Evolutionary conservation across 2,329 filamentous ascomycete species (phyloP).

Genomic region (Cladosporium sp.): DNA sequence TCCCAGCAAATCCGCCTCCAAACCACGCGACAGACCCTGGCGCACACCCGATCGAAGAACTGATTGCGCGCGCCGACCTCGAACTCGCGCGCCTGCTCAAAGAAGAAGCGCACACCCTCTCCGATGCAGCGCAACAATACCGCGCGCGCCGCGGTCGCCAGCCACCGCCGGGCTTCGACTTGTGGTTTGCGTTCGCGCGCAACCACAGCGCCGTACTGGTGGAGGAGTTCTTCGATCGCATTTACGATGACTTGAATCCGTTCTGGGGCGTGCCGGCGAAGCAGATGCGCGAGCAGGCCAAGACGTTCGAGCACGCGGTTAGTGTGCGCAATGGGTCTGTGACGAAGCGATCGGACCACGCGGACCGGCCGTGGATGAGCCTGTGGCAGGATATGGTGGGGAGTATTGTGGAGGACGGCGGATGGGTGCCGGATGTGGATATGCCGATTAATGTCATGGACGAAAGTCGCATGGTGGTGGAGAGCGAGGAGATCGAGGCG

Average conservation of each 20-base stretch:
- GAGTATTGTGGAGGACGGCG: conserved; percentile 37
- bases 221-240: conserved; percentile 55
- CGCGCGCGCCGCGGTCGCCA: conserved; percentile 49
- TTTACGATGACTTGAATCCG: conserved; percentile 52
- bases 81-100: conserved; percentile 37
- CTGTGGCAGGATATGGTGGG: conserved; percentile 46
- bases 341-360: conserved; percentile 35
- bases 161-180: conserved; percentile 54
- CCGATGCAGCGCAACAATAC: conserved; percentile 46
- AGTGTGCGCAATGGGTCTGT: conserved; percentile 45
- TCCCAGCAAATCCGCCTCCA: conserved; percentile 10
- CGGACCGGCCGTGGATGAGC: conserved; percentile 42
- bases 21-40: conserved; percentile 17
- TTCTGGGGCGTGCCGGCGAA: conserved; percentile 52
- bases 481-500: conserved; percentile 48
- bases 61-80: conserved; percentile 40
- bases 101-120: conserved; percentile 42
- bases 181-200: conserved; percentile 51
- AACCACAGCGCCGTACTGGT: conserved; percentile 47
- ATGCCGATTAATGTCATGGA: conserved; percentile 54
- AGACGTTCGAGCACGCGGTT: conserved; percentile 42
- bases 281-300: conserved; percentile 46
- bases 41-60: conserved; percentile 44
- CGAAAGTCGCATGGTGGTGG: conserved; percentile 50
- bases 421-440: conserved; percentile 48